Percentiles rank a stretch among this genome's conserved stretches.
These are phyloP conservation scores for Oryza officinalis DNA, from an alignment of 176 grass and related monocot species.

Conservation along the genomic window DNA sequence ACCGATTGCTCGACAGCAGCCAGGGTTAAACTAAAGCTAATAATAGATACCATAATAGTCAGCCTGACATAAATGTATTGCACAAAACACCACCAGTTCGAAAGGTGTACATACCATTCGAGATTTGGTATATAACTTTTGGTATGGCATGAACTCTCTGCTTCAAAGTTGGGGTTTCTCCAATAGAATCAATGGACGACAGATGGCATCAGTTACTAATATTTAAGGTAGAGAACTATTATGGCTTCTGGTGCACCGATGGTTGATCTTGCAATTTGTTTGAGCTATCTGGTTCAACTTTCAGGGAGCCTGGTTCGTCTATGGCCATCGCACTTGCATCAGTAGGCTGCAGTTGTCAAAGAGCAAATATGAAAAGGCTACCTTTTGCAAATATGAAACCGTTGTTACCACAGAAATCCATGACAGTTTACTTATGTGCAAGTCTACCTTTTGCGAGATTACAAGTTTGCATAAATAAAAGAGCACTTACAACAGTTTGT, in stretches of 20 bases:
- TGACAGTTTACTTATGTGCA: neutral
- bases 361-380: neutral
- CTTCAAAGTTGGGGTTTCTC: neutral
- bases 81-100: neutral
- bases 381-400: too few relatives aligned
- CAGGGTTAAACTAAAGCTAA: neutral
- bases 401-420: neutral
- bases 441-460: conserved; percentile 6
- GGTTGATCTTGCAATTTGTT: conserved; percentile 45
- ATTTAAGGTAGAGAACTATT: conserved; percentile 21
- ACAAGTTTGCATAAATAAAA: conserved; percentile 17
- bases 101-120: neutral
- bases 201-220: conserved; percentile 30
- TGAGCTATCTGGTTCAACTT: conserved; percentile 41
- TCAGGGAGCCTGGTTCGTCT: conserved; percentile 44
- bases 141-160: conserved; percentile 15
- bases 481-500: conserved; percentile 41
- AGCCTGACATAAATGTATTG: neutral
- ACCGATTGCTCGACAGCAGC: neutral
- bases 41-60: neutral
- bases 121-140: conserved; percentile 5
- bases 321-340: conserved; percentile 52
- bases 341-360: conserved; percentile 33
- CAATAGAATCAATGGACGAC: conserved; percentile 23
- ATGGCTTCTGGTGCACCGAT: conserved; percentile 40